These are phyloP conservation scores for Nitzschia palea DNA, from an alignment of 108 stramenopile genomes.

Conservation along the genomic window DNA sequence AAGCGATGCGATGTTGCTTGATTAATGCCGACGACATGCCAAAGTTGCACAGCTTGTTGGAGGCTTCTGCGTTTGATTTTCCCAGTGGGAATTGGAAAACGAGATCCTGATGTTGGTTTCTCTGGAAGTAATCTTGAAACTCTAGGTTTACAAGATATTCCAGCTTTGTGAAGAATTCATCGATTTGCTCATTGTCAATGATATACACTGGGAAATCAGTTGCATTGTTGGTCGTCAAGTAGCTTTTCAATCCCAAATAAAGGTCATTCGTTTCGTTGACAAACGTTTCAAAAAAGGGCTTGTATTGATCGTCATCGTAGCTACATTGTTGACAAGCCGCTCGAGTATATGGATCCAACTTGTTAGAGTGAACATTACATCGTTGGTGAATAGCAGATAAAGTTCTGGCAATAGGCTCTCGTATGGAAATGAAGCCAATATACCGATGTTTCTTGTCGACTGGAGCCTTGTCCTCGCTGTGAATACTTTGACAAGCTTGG, in stretches of 20 bases:
- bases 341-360: background rate
- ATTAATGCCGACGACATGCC: slow-evolving; percentile 13
- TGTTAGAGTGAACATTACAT: slow-evolving; percentile 8
- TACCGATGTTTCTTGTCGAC: background rate
- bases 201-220: slow-evolving; percentile 12
- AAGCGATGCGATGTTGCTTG: background rate
- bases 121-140: background rate
- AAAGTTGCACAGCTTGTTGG: slow-evolving; percentile 9
- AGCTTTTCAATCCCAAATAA: background rate
- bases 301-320: background rate
- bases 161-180: slow-evolving; percentile 1
- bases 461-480: background rate
- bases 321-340: slow-evolving; percentile 1
- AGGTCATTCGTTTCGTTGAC: slow-evolving; percentile 10
- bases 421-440: slow-evolving; percentile 8
- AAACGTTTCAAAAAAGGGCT: slow-evolving; percentile 6
- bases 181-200: slow-evolving; percentile 12
- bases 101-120: background rate
- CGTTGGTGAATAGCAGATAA: slow-evolving; percentile 21
- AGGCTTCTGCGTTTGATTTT: background rate
- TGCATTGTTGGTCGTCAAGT: background rate
- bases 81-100: background rate
- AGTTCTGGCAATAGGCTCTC: slow-evolving; percentile 15
- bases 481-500: slow-evolving; percentile 1
- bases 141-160: background rate